phyloP scores from a whole-genome alignment of 495 filamentous ascomycete species.

The Platismatia glauca region DNA sequence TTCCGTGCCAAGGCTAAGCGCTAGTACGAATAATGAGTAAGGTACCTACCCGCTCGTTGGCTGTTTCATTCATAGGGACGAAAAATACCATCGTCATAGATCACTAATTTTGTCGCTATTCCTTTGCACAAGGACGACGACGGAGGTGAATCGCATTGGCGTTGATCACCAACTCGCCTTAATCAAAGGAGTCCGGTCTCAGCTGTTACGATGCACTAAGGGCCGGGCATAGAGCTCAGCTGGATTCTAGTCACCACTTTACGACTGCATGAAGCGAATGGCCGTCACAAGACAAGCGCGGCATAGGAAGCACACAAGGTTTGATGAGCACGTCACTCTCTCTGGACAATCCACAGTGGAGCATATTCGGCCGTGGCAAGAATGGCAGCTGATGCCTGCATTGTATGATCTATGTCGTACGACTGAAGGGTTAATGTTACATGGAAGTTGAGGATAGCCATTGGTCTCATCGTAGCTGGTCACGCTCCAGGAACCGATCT shows the following conservation, averaged over 20 bases:
- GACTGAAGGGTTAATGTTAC: background rate
- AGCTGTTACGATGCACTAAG: background rate
- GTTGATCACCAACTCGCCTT: background rate
- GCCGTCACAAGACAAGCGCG: background rate
- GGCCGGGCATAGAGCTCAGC: background rate
- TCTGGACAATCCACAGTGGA: background rate
- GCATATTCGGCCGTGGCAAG: background rate
- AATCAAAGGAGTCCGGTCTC: background rate
- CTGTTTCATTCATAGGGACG: background rate
- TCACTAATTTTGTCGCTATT: background rate
- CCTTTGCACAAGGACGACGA: background rate
- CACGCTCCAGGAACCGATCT: background rate
- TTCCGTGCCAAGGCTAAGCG: background rate
- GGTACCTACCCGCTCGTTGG: background rate
- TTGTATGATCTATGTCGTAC: background rate
- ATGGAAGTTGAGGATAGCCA: background rate
- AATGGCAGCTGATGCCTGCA: background rate
- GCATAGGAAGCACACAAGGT: background rate
- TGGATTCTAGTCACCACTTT: background rate
- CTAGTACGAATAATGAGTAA: conserved; percentile 2
- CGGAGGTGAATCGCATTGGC: background rate
- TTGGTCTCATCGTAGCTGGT: background rate
- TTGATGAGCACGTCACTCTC: background rate
- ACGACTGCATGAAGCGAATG: background rate
- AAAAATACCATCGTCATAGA: background rate